Percentiles rank a stretch among this genome's conserved stretches.
Evolutionary conservation across 257 asterid species (phyloP).

Genomic region (Gentiana dahurica): DNA sequence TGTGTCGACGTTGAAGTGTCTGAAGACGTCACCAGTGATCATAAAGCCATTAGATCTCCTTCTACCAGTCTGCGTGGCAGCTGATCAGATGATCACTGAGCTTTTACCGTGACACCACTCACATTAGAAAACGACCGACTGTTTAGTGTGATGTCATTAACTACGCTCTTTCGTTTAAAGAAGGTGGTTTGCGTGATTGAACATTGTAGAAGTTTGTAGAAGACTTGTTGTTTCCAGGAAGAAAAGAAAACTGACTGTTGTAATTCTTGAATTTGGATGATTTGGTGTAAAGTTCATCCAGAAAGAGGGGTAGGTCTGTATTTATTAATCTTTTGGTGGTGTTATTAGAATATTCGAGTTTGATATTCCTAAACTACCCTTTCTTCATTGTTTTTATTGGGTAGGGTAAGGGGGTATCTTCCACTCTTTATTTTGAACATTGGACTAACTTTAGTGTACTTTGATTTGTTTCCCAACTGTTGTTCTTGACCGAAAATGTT

Average conservation of each 20-base stretch:
- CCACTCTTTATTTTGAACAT: neutral
- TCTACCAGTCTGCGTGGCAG: slow-evolving; percentile 60
- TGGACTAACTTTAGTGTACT: too few relatives aligned
- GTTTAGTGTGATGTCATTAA: too few relatives aligned
- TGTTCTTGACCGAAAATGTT: too few relatives aligned
- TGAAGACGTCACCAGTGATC: slow-evolving; percentile 64
- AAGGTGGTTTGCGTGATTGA: too few relatives aligned
- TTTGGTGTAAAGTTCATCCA: slow-evolving; percentile 33
- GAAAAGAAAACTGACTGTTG: slow-evolving; percentile 3
- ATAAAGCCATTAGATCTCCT: slow-evolving; percentile 56
- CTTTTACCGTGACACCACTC: too few relatives aligned
- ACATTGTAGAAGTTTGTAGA: too few relatives aligned
- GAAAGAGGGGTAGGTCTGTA: slow-evolving; percentile 18
- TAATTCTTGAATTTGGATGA: slow-evolving; percentile 11
- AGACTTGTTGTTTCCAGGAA: slow-evolving; percentile 2
- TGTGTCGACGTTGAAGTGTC: slow-evolving; percentile 48
- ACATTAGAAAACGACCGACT: too few relatives aligned
- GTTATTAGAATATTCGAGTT: slow-evolving; percentile 13
- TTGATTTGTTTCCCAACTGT: too few relatives aligned
- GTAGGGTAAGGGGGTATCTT: neutral
- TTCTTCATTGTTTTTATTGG: slow-evolving; percentile 2
- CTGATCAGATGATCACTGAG: slow-evolving; percentile 21
- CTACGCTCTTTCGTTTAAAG: too few relatives aligned
- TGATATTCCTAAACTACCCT: slow-evolving; percentile 3
- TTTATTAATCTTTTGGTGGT: slow-evolving; percentile 22